Base-by-base conservation (phyloP, 495 filamentous ascomycete species). In the Arthonia radiata region DNA sequence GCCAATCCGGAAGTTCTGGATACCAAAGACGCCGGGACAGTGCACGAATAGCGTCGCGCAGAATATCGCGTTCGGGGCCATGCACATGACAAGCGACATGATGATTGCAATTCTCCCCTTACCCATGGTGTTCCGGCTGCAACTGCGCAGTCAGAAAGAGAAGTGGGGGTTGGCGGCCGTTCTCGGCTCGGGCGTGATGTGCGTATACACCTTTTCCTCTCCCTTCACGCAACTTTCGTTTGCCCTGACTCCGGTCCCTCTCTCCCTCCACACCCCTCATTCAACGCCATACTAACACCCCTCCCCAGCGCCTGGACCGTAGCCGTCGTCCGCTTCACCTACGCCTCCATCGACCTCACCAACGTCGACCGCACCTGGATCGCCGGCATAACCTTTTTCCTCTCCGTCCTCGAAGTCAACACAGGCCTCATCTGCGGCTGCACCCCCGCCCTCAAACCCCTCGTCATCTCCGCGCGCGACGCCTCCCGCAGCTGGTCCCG, bases 391-490 rank as follows among this genome's bases (percentile, higher is more conserved):
- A 44, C 38, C 19, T 46, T 43, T 26, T 38, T 40, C n/a, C 45
- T 46, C 26, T 48, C 46, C 13, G 42, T 51, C 8, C 38, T 54
- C 28, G 50, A 54, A 24, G 41, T 54, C n/a, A 51, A 54, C 36
- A 50, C 44, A 7, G 50, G 50, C n/a, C 27, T 54, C 8, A 47
- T 51, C 7, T 54, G 50, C 26, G 42, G 42, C 18, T 49, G 48
- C 27, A 42, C 34, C 9, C 42, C 45, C 2, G 40, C 46, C 1
- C 43, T 51, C 21, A 44, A 36, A 9, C 47, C 46, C 15, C 30
- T 49, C 11, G 31, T 43, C 30, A n/a, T n/a, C n/a, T n/a, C n/a
- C n/a, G n/a, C n/a, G n/a, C n/a, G n/a, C n/a, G n/a, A n/a, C n/a
- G n/a, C n/a, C n/a, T n/a, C n/a, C n/a, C n/a, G n/a, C n/a, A n/a